These are phyloP conservation scores for Xylaria intraflava DNA, from an alignment of 495 filamentous ascomycete species.

Conservation along the genomic window DNA sequence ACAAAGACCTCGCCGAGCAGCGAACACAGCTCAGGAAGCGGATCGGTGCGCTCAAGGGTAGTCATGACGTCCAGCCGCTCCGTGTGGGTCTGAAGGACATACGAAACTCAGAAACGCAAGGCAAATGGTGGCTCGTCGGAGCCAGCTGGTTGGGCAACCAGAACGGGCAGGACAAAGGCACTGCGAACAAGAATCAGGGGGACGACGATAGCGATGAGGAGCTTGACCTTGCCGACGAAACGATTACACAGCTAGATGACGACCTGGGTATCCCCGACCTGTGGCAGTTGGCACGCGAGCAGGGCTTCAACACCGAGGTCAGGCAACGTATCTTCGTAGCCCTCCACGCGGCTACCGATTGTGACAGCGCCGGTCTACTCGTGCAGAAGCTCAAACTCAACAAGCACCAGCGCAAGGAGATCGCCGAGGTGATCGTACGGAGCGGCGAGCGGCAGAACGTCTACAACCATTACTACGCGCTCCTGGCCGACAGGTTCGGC, in stretches of 20 bases:
- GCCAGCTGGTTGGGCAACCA: conserved; percentile 71
- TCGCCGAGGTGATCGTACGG: conserved; percentile 80
- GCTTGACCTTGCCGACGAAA: conserved; percentile 23
- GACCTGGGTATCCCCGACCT: conserved; percentile 57
- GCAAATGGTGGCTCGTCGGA: conserved; percentile 97
- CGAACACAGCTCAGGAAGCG: conserved; percentile 23
- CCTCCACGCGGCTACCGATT: conserved; percentile 82
- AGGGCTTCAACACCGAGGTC: conserved; percentile 92
- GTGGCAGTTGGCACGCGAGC: conserved; percentile 65
- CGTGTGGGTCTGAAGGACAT: conserved; percentile 76
- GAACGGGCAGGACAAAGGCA: conserved; percentile 7
- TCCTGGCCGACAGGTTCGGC: conserved; percentile 72
- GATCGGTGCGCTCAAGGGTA: conserved; percentile 18
- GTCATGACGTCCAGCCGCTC: conserved; percentile 54
- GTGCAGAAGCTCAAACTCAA: conserved; percentile 79
- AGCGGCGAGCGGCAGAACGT: conserved; percentile 74
- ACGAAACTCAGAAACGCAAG: conserved; percentile 70
- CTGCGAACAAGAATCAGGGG: conserved; percentile 19
- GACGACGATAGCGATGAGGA: conserved; percentile 15
- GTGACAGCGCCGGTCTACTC: conserved; percentile 70
- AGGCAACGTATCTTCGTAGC: conserved; percentile 88
- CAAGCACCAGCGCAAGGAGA: conserved; percentile 75
- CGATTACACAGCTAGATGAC: conserved; percentile 35
- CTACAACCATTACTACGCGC: conserved; percentile 91
- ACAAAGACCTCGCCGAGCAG: conserved; percentile 23